These are phyloP conservation scores for Sarcodon sp. DNA, from an alignment of 768 basidiomycete genomes.

Conservation along the genomic window DNA sequence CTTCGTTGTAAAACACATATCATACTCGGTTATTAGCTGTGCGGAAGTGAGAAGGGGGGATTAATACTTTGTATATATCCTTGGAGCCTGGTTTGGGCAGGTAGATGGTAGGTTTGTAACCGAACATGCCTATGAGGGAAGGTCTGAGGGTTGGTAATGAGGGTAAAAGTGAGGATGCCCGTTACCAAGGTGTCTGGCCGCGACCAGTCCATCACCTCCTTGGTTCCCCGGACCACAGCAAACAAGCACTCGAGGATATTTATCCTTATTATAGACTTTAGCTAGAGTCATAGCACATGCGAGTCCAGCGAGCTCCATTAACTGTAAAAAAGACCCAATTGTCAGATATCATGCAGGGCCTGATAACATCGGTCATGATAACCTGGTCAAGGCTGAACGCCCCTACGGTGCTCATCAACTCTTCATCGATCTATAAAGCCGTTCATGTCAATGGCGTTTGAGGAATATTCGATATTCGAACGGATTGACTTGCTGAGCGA, in stretches of 20 bases:
- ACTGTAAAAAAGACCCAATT: slow-evolving; percentile 24
- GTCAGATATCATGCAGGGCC: not conserved
- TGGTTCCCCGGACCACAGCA: slow-evolving; percentile 98
- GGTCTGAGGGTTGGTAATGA: not conserved
- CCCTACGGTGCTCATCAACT: slow-evolving; percentile 80
- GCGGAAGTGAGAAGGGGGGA: not conserved
- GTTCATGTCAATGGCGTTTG: slow-evolving; percentile 1
- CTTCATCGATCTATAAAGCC: slow-evolving; percentile 68
- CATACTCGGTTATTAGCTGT: not conserved
- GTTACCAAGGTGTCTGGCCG: slow-evolving; percentile 83
- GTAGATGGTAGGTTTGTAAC: slow-evolving; percentile 80
- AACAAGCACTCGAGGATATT: slow-evolving; percentile 72
- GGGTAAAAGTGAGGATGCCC: slow-evolving; percentile 8
- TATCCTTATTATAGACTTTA: slow-evolving; percentile 57
- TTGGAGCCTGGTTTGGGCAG: slow-evolving; percentile 96
- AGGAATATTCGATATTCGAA: not conserved
- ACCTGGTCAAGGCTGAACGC: slow-evolving; percentile 95
- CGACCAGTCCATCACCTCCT: slow-evolving; percentile 94
- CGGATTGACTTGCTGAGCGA: slow-evolving; percentile 60
- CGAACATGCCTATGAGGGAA: slow-evolving; percentile 65
- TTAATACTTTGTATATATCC: slow-evolving; percentile 73
- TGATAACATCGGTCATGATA: slow-evolving; percentile 1
- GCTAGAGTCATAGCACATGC: slow-evolving; percentile 86
- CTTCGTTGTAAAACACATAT: slow-evolving; percentile 19
- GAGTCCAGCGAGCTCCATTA: slow-evolving; percentile 95